These are phyloP conservation scores for Ceratocystiopsis brevicomis DNA, from an alignment of 2,329 filamentous ascomycete genomes.

Conservation along the genomic window DNA sequence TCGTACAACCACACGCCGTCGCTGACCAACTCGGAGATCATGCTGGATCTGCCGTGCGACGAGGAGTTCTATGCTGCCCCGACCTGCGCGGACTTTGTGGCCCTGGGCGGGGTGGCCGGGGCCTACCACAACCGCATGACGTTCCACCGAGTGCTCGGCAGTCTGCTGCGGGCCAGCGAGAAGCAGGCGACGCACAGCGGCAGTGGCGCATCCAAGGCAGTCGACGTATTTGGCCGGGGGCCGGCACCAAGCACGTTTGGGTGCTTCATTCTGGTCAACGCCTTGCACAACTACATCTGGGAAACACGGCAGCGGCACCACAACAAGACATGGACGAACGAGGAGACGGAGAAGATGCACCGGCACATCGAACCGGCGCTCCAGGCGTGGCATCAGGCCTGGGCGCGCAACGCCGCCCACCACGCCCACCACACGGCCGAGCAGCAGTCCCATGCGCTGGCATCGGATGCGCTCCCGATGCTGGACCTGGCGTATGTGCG, in stretches of 20 bases:
- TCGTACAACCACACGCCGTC: slow-evolving; percentile 86
- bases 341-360: slow-evolving; percentile 92
- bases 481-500: slow-evolving; percentile 83
- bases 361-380: slow-evolving; percentile 84
- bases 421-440: slow-evolving; percentile 74
- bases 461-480: slow-evolving; percentile 77
- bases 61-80: slow-evolving; percentile 81
- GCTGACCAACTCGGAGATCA: slow-evolving; percentile 84
- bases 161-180: slow-evolving; percentile 60
- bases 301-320: slow-evolving; percentile 83
- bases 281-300: slow-evolving; percentile 96
- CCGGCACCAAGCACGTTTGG: slow-evolving; percentile 70
- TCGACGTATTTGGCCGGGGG: slow-evolving; percentile 15
- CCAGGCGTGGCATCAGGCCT: slow-evolving; percentile 84
- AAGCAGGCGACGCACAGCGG: slow-evolving; percentile 23
- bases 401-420: slow-evolving; percentile 55
- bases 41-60: slow-evolving; percentile 75
- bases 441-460: slow-evolving; percentile 35
- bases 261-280: slow-evolving; percentile 79
- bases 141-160: slow-evolving; percentile 67
- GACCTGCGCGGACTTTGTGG: slow-evolving; percentile 61
- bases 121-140: slow-evolving; percentile 53
- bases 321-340: slow-evolving; percentile 71
- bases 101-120: slow-evolving; percentile 51
- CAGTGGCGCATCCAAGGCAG: slow-evolving; percentile 14